Conservation (phyloP, 768 basidiomycete species). For the Chlorophyllum brunneum region DNA sequence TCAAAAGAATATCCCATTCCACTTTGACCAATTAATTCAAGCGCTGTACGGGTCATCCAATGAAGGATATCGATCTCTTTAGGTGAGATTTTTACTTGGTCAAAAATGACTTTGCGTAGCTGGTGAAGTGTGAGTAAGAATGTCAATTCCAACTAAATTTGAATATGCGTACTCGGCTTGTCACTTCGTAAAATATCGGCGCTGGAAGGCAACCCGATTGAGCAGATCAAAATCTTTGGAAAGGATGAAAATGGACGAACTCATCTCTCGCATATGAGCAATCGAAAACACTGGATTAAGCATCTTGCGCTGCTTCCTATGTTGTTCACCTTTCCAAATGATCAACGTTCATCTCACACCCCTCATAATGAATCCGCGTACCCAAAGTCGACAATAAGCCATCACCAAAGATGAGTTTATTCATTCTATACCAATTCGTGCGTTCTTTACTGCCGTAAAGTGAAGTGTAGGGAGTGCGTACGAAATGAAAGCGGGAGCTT, state of each 20-base stretch:
- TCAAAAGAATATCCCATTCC: conserved; percentile 46
- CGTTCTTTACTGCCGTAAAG: neutral
- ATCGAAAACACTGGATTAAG: conserved; percentile 42
- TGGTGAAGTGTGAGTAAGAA: conserved; percentile 4
- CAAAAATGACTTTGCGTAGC: conserved; percentile 25
- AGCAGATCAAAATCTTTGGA: neutral
- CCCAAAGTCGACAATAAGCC: conserved; percentile 26
- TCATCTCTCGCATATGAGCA: conserved; percentile 34
- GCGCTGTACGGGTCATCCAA: conserved; percentile 40
- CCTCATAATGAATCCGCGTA: neutral
- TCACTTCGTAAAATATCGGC: conserved; percentile 30
- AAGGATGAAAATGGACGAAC: conserved; percentile 11
- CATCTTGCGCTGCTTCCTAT: conserved; percentile 35
- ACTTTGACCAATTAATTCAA: conserved; percentile 48
- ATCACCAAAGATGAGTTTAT: conserved; percentile 22
- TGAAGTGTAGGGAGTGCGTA: conserved; percentile 14
- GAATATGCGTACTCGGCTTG: conserved; percentile 22
- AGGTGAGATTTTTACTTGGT: conserved; percentile 25
- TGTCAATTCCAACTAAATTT: neutral
- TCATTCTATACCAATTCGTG: conserved; percentile 11
- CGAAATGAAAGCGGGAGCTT: conserved; percentile 21
- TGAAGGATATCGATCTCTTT: conserved; percentile 31
- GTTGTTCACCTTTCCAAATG: neutral
- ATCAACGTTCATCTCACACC: neutral
- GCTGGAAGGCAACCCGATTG: conserved; percentile 18